phyloP scores from a whole-genome alignment of 2,329 filamentous ascomycete genomes.

The Aspergillus pseudoviridinutans region DNA sequence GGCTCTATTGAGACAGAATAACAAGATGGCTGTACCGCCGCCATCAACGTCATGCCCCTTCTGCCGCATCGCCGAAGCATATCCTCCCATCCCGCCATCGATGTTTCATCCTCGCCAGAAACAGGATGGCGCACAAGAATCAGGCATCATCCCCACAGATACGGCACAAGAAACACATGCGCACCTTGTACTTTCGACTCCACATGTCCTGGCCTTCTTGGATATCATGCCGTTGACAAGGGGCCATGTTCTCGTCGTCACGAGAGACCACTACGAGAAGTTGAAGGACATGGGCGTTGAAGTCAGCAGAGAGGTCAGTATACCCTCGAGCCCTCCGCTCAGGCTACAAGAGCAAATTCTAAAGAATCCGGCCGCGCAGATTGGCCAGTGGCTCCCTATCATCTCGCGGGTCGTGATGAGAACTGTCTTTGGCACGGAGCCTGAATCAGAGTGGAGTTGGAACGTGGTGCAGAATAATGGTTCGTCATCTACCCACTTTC shows the following conservation, averaged over 20 bases:
- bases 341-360: neutral
- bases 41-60: conserved; percentile 48
- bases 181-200: conserved; percentile 71
- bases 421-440: conserved; percentile 53
- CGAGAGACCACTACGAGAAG: conserved; percentile 72
- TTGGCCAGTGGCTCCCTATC: conserved; percentile 45
- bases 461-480: conserved; percentile 97
- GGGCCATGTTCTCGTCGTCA: conserved; percentile 79
- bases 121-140: neutral
- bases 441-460: conserved; percentile 61
- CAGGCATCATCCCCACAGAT: conserved; percentile 20
- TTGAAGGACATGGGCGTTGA: conserved; percentile 63
- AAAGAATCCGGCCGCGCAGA: conserved; percentile 20
- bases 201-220: conserved; percentile 76
- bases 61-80: conserved; percentile 53
- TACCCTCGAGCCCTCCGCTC: neutral
- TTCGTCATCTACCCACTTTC: conserved; percentile 21
- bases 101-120: conserved; percentile 15
- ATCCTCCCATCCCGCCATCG: conserved; percentile 38
- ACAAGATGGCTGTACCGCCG: conserved; percentile 10
- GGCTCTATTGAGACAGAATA: neutral
- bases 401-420: conserved; percentile 67
- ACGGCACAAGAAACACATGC: conserved; percentile 19
- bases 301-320: conserved; percentile 65
- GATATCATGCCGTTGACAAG: conserved; percentile 85